A percentile compares a stretch with the other conserved stretches of the same genome.
phyloP scores from a whole-genome alignment of 345 rosid genomes.

The Erysimum cheiranthoides region DNA sequence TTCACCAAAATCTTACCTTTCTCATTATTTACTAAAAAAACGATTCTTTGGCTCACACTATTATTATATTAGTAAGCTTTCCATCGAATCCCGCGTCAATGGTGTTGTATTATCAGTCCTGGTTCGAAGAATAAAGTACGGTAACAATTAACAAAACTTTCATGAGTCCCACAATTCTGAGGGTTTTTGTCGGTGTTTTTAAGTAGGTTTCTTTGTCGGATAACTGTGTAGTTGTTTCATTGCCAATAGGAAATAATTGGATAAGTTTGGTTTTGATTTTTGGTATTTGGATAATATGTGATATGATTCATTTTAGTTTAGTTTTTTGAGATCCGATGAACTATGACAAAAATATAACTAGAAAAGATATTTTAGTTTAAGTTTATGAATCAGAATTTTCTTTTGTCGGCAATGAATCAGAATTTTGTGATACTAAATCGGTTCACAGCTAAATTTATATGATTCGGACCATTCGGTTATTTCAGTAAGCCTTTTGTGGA shows the following conservation, averaged over 20 bases:
- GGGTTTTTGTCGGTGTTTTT: neutral
- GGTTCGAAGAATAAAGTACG: constrained; percentile 29
- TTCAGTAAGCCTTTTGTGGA: constrained; percentile 30
- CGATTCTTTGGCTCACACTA: constrained; percentile 29
- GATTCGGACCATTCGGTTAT: neutral
- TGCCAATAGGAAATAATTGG: neutral
- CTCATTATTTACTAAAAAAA: constrained; percentile 18
- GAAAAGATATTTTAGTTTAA: too few relatives aligned
- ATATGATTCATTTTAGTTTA: neutral
- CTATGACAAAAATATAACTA: too few relatives aligned
- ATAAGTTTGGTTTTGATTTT: neutral
- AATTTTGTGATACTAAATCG: neutral
- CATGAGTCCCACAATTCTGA: neutral
- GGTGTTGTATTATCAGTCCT: constrained; percentile 29
- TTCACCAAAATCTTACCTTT: constrained; percentile 21
- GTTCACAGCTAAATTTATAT: neutral
- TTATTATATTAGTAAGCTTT: neutral
- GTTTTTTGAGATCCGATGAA: too few relatives aligned
- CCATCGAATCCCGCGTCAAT: constrained; percentile 1
- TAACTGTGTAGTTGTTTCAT: neutral
- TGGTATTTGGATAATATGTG: neutral
- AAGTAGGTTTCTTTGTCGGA: neutral
- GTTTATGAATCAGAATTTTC: too few relatives aligned
- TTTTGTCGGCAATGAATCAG: too few relatives aligned
- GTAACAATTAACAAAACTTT: constrained; percentile 19